A percentile compares a stretch with the other conserved stretches of the same genome.
These are phyloP conservation scores for Floccularia luteovirens DNA, from an alignment of 768 basidiomycete species.

Conservation along the genomic window DNA sequence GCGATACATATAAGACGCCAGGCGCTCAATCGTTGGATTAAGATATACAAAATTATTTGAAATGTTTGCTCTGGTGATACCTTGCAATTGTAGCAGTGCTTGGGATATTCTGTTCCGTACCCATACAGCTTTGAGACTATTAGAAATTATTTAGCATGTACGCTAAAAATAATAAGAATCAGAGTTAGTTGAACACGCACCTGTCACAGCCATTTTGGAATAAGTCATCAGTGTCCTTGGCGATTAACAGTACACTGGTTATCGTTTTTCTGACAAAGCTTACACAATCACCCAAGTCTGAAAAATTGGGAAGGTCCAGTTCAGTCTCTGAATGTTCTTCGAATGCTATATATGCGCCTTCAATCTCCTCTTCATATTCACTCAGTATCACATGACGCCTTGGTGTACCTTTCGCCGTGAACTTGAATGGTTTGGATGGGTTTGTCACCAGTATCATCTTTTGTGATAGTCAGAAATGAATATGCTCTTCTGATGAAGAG, in stretches of 20 bases:
- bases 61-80: no score
- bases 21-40: slow-evolving; percentile 10
- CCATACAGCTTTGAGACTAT: no score
- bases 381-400: slow-evolving; percentile 26
- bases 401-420: slow-evolving; percentile 32
- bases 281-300: slow-evolving; percentile 2
- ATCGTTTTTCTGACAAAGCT: slow-evolving; percentile 25
- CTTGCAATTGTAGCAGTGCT: no score
- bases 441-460: slow-evolving; percentile 36
- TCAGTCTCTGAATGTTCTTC: slow-evolving; percentile 10
- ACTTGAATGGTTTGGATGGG: slow-evolving; percentile 31
- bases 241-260: slow-evolving; percentile 15
- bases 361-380: slow-evolving; percentile 32
- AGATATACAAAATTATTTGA: slow-evolving; percentile 12
- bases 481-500: background rate
- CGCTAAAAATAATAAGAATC: no score
- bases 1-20: slow-evolving; percentile 6
- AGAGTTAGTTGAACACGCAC: no score
- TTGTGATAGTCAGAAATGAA: background rate
- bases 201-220: slow-evolving; percentile 34
- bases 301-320: slow-evolving; percentile 12
- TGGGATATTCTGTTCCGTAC: no score
- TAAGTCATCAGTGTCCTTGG: slow-evolving; percentile 25
- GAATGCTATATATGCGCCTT: slow-evolving; percentile 21
- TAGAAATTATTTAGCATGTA: no score